A percentile compares a stretch with the other conserved stretches of the same genome.
Conservation (phyloP, 805 yeast genomes). For the Barnettozyma pratensis region DNA sequence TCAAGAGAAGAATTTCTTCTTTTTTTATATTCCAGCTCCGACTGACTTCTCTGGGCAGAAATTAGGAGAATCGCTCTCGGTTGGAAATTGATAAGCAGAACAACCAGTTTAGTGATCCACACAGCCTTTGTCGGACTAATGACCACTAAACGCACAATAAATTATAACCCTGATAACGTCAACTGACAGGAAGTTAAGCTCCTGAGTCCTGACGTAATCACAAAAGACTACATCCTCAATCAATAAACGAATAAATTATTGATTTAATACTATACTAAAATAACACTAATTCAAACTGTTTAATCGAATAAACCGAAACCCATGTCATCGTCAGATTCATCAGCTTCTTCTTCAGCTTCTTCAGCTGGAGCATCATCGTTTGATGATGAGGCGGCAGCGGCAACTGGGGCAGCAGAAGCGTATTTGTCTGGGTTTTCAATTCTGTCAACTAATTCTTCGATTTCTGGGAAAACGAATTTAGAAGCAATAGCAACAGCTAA, state of each 20-base stretch:
- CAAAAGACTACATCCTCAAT: too few species aligned
- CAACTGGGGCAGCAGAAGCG: constrained; percentile 98
- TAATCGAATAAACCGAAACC: constrained; percentile 99
- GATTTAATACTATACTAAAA: not conserved
- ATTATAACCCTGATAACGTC: too few species aligned
- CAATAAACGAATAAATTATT: constrained; percentile 8
- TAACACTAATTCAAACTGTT: constrained; percentile 18
- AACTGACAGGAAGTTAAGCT: too few species aligned
- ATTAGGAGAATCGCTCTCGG: too few species aligned
- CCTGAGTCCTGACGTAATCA: too few species aligned
- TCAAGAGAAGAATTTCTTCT: not conserved
- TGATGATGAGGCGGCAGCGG: constrained; percentile 73
- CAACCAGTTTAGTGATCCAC: too few species aligned
- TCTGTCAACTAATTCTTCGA: constrained; percentile 98
- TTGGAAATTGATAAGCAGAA: too few species aligned
- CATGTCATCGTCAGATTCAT: constrained; percentile 74
- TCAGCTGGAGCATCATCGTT: constrained; percentile 61
- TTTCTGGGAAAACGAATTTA: constrained; percentile 98
- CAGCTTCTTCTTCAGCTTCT: constrained; percentile 66
- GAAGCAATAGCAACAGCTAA: constrained; percentile 97
- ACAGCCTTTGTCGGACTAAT: too few species aligned
- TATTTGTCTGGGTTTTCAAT: constrained; percentile 99
- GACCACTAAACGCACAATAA: too few species aligned
- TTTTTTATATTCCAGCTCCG: not conserved
- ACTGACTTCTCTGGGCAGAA: not conserved